A percentile compares a stretch with the other conserved stretches of the same genome.
phyloP scores from a whole-genome alignment of 495 filamentous ascomycete species.

The Tricharina praecox region DNA sequence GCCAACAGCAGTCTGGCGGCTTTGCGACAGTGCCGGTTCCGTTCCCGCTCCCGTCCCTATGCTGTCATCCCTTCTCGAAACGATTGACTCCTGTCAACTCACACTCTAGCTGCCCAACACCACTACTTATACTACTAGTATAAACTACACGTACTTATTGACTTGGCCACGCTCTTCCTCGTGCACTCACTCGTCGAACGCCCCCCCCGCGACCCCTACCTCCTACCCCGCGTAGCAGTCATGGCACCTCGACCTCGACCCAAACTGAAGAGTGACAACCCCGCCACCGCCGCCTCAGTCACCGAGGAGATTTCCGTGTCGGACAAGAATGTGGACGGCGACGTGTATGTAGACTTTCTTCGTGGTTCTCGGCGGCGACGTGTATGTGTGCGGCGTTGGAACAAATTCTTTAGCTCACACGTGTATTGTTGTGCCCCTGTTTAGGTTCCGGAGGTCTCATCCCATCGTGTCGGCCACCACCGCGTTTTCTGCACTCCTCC shows the following conservation, averaged over 20 bases:
- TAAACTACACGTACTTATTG: too few species aligned
- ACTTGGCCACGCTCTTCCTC: too few species aligned
- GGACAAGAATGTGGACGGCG: slow-evolving; percentile 6
- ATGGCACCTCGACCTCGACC: slow-evolving; percentile 4
- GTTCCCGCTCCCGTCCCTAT: too few species aligned
- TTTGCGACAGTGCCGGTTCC: too few species aligned
- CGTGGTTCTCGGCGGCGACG: too few species aligned
- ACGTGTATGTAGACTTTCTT: too few species aligned
- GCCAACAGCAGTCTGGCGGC: too few species aligned
- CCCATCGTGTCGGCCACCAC: slow-evolving; percentile 21
- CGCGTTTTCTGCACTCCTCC: slow-evolving; percentile 61
- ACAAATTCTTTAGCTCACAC: too few species aligned
- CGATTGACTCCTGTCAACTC: slow-evolving; percentile 4
- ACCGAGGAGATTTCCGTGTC: slow-evolving; percentile 5
- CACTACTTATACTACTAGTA: too few species aligned
- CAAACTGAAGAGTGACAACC: slow-evolving; percentile 1
- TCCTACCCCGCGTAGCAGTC: not conserved
- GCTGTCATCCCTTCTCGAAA: not conserved
- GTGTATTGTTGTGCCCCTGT: too few species aligned
- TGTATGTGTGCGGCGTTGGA: not conserved
- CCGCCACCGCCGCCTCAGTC: not conserved
- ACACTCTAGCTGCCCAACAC: too few species aligned
- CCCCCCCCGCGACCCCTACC: not conserved
- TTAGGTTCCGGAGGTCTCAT: slow-evolving; percentile 7
- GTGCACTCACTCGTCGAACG: not conserved